Percentiles rank a stretch among this genome's conserved stretches.
phyloP scores from a whole-genome alignment of 208 protist species.

The Trypanosoma platydactyli region DNA sequence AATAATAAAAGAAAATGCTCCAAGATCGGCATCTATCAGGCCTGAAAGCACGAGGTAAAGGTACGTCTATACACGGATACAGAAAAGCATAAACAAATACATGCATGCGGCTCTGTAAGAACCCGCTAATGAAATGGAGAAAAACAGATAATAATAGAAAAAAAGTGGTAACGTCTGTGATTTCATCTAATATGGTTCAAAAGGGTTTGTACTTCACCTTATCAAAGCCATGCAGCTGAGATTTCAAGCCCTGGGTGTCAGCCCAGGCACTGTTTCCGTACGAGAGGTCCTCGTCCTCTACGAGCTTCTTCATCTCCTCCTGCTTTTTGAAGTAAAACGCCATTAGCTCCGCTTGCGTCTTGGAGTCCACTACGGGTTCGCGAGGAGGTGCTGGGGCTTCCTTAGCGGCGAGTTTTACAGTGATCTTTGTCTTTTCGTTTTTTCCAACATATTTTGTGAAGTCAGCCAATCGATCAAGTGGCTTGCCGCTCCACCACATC shows the following conservation, averaged over 20 bases:
- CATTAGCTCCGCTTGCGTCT: constrained; percentile 91
- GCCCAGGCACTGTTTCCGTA: constrained; percentile 92
- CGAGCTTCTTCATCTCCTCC: constrained; percentile 92
- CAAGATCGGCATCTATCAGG: too few relatives aligned
- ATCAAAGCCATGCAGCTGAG: constrained; percentile 84
- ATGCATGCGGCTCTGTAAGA: background rate
- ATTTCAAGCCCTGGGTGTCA: constrained; percentile 85
- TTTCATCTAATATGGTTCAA: background rate
- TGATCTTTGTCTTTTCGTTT: constrained; percentile 94
- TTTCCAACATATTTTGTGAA: constrained; percentile 88
- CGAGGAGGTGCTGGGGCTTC: constrained; percentile 73
- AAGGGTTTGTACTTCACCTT: constrained; percentile 55
- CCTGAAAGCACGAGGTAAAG: too few relatives aligned
- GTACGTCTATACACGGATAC: too few relatives aligned
- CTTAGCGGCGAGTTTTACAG: constrained; percentile 83
- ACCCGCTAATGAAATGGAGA: background rate
- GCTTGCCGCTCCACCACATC: constrained; percentile 92
- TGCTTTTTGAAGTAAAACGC: constrained; percentile 91
- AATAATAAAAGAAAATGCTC: background rate
- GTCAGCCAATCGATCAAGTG: constrained; percentile 68
- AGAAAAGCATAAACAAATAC: constrained; percentile 4
- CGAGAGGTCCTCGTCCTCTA: constrained; percentile 89
- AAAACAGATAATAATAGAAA: constrained; percentile 9
- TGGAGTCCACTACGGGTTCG: constrained; percentile 78
- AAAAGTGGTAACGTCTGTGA: background rate